Conservation (phyloP, 768 basidiomycete species). For the Pulveroboletus sp. region DNA sequence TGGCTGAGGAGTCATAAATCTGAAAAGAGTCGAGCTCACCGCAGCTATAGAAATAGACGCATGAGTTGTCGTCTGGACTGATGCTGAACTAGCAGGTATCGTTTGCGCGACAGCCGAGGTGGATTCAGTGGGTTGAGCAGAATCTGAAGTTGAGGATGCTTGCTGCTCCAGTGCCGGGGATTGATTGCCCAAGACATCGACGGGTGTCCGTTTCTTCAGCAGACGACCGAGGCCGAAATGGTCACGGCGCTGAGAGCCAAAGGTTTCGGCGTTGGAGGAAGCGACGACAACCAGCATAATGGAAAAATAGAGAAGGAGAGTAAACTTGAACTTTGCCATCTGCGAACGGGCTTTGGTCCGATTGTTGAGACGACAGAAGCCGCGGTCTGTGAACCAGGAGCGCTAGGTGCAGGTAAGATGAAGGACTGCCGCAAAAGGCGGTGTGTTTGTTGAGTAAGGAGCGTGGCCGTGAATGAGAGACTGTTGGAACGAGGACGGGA, state of each 20-base stretch:
- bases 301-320: slow-evolving; percentile 59
- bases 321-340: slow-evolving; percentile 55
- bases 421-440: background rate
- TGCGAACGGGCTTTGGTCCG: slow-evolving; percentile 15
- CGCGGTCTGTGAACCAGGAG: background rate
- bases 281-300: slow-evolving; percentile 47
- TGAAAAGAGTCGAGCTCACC: slow-evolving; percentile 13
- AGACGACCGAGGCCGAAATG: slow-evolving; percentile 59
- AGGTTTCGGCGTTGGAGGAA: slow-evolving; percentile 43
- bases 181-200: background rate
- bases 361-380: background rate
- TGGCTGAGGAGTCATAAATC: background rate
- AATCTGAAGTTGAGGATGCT: slow-evolving; percentile 11
- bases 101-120: slow-evolving; percentile 11
- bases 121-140: slow-evolving; percentile 22
- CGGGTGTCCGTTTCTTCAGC: slow-evolving; percentile 57
- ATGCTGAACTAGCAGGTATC: slow-evolving; percentile 11
- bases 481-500: background rate
- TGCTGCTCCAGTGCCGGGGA: slow-evolving; percentile 2
- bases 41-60: slow-evolving; percentile 14
- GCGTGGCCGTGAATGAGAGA: slow-evolving; percentile 18
- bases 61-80: slow-evolving; percentile 11
- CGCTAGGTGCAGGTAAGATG: background rate
- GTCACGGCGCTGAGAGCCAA: slow-evolving; percentile 44
- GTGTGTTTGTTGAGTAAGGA: slow-evolving; percentile 6